Evolutionary conservation across 1,284 basidiomycete species (phyloP), one percentile per base, ranked within the genome.

Genomic region (Pseudomicrostroma phylloplanum): DNA sequence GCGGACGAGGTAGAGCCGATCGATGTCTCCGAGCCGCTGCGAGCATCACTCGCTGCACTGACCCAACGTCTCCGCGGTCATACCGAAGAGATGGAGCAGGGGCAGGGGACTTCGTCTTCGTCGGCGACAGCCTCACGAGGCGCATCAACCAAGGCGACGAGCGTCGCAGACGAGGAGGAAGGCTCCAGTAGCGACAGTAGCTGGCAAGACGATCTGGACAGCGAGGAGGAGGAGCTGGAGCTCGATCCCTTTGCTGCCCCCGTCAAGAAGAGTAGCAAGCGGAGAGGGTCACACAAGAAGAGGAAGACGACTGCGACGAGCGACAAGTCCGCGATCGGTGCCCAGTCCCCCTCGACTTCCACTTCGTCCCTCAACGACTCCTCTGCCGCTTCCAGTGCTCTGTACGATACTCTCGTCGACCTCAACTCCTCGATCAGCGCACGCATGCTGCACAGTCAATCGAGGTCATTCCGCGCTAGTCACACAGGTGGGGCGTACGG

Each of bases 21-120:
- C 61, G 69, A 77, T 54, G 42, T 77, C 7, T 69, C 66, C 23
- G 56, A 56, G n/a, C 66, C 69, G 11, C 59, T 77, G 8, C 70
- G 72, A 12, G 59, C 60, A 11, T 71, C 71, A 17, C 64, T 77
- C 62, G 60, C 67, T 19, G 60, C 60, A 13, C 66, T 77, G 6
- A 65, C 64, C 11, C 53, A 59, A 21, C 59, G 66, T 15, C 67
- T 77, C 15, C 62, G 60, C 8, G 30, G n/a, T n/a, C 63, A 67
- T 36, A 11, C 25, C 41, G 36, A 39, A 48, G 51, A 39, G 21
- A 12, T 40, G 26, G 40, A 4, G 12, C 46, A 21, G 1, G 56
- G 9, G 17, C 63, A 7, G 17, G 56, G 25, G 30, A 30, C 59
- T 15, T n/a, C 61, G 23, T 15, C 54, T 11, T 7, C 59, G 17